A percentile compares a stretch with the other conserved stretches of the same genome.
Evolutionary conservation across 108 stramenopile genomes (phyloP).

Genomic region (Skeletonema grethae): DNA sequence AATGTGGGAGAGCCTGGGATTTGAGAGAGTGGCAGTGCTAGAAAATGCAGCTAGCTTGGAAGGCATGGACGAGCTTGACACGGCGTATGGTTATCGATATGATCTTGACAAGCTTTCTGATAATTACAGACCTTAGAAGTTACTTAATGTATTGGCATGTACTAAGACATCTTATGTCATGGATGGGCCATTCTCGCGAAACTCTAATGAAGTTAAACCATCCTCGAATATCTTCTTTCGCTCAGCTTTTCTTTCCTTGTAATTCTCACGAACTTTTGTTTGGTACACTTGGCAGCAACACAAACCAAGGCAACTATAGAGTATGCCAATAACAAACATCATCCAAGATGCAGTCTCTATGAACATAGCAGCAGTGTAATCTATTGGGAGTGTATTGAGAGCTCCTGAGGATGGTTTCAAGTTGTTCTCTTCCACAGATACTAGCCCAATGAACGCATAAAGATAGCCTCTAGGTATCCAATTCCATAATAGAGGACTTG

Average conservation of each 20-base stretch:
- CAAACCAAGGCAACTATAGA: conserved; percentile 7
- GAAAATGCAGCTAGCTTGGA: conserved; percentile 62
- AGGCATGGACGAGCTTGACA: conserved; percentile 56
- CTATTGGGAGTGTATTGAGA: conserved; percentile 1
- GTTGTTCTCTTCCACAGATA: conserved; percentile 24
- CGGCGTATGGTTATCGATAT: conserved; percentile 61
- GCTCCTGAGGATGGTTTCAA: neutral
- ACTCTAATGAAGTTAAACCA: conserved; percentile 1
- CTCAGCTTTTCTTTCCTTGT: neutral
- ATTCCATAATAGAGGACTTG: conserved; percentile 11
- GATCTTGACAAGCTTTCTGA: conserved; percentile 54
- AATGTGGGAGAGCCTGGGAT: conserved; percentile 65
- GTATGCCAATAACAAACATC: conserved; percentile 13
- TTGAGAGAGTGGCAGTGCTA: conserved; percentile 55
- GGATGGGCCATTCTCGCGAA: neutral
- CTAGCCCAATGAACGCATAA: conserved; percentile 12
- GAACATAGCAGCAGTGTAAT: conserved; percentile 11
- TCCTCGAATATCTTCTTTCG: conserved; percentile 7
- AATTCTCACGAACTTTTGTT: conserved; percentile 3
- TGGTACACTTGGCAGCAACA: conserved; percentile 11
- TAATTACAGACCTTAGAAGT: conserved; percentile 30
- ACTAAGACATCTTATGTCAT: neutral
- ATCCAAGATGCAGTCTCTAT: conserved; percentile 18
- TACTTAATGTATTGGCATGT: neutral
- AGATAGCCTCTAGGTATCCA: conserved; percentile 23